Evolutionary conservation across 441 rosid species (phyloP).

Genomic region (Erodium texanum): DNA sequence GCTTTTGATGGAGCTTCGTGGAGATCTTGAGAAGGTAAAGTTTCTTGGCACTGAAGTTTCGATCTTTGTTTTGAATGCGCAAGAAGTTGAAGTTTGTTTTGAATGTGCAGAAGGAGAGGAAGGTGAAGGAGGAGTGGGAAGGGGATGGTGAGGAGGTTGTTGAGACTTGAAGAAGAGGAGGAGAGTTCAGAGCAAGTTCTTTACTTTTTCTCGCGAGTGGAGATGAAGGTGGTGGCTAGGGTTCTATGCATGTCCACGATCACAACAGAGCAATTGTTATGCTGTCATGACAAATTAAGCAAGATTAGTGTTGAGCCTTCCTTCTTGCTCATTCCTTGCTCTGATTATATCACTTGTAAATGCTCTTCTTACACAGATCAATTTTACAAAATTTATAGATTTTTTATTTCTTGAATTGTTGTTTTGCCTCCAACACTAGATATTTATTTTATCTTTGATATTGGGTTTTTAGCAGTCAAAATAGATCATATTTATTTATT

Average conservation of each 20-base stretch:
- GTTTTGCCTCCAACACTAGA: no score
- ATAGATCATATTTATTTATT: no score
- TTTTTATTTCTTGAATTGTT: no score
- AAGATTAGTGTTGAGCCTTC: constrained; percentile 66
- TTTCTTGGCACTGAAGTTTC: not conserved
- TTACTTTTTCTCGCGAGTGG: constrained; percentile 73
- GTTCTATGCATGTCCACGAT: constrained; percentile 68
- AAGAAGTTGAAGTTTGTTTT: no score
- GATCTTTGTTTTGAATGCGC: no score
- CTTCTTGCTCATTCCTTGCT: constrained; percentile 69
- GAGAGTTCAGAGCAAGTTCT: constrained; percentile 52
- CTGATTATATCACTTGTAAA: constrained; percentile 21
- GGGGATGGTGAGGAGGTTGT: constrained; percentile 56
- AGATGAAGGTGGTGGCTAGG: constrained; percentile 72
- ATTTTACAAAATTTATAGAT: no score
- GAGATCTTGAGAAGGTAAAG: constrained; percentile 51
- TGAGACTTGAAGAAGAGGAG: constrained; percentile 31
- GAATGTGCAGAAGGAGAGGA: constrained; percentile 62
- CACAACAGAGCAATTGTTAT: constrained; percentile 54
- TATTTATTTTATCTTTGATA: no score
- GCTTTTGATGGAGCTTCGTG: constrained; percentile 42
- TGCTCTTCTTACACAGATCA: no score
- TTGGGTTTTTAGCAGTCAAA: no score
- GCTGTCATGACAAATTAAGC: constrained; percentile 62
- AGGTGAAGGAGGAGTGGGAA: constrained; percentile 65